Percentiles rank a stretch among this genome's conserved stretches.
phyloP scores from a whole-genome alignment of 2,329 filamentous ascomycete species.

The Xylariaceae sp. region DNA sequence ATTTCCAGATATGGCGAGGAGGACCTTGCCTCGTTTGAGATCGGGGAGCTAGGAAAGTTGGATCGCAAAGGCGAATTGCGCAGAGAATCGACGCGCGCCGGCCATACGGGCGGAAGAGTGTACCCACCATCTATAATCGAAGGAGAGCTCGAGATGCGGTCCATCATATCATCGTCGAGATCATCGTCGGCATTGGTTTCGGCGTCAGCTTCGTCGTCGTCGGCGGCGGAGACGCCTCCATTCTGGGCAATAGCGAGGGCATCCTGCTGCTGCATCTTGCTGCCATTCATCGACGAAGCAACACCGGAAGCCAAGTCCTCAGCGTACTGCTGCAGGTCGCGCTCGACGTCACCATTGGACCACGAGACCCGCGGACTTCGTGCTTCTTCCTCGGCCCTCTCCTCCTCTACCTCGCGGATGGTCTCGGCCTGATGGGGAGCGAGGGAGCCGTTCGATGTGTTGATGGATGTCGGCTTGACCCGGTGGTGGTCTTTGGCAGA shows the following conservation, averaged over 20 bases:
- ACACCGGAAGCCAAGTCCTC: constrained; percentile 43
- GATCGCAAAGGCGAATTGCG: constrained; percentile 29
- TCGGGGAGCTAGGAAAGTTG: constrained; percentile 30
- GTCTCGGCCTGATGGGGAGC: constrained; percentile 84
- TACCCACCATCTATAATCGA: constrained; percentile 99
- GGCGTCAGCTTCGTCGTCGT: constrained; percentile 58
- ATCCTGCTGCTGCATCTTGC: constrained; percentile 50
- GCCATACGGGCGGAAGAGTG: constrained; percentile 42
- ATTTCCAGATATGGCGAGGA: constrained; percentile 41
- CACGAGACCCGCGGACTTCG: constrained; percentile 60
- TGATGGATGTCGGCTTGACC: constrained; percentile 43
- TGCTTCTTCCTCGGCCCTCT: constrained; percentile 68
- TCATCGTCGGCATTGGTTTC: constrained; percentile 70
- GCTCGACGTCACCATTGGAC: constrained; percentile 38
- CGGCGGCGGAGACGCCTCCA: constrained; percentile 47
- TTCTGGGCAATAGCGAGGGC: constrained; percentile 59
- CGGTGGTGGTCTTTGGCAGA: constrained; percentile 78
- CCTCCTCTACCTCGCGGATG: constrained; percentile 73
- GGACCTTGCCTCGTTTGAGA: constrained; percentile 34
- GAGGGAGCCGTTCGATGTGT: constrained; percentile 42
- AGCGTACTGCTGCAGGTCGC: constrained; percentile 43
- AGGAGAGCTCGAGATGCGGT: constrained; percentile 97
- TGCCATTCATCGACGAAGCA: constrained; percentile 37
- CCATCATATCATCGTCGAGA: constrained; percentile 90
- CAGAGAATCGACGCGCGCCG: constrained; percentile 42